Evolutionary conservation across 345 rosid genomes (phyloP).

Genomic region (Salix exigua): DNA sequence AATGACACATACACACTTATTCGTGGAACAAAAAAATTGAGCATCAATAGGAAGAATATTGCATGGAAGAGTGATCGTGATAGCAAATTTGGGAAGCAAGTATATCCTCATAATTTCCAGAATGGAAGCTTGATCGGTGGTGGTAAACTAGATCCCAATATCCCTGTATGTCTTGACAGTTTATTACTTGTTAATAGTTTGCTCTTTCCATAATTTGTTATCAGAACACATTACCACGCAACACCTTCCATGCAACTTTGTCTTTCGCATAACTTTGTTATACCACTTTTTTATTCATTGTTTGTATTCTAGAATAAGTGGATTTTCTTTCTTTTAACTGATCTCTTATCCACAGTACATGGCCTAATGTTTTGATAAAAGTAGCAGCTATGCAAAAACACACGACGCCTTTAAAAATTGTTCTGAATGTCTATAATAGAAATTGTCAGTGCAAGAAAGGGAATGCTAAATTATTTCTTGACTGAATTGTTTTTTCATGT

Average conservation of each 20-base stretch:
- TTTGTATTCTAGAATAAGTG: background rate
- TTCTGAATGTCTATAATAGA: background rate
- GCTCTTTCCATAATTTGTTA: background rate
- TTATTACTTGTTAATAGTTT: background rate
- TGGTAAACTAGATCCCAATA: conserved; percentile 51
- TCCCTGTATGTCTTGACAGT: conserved; percentile 48
- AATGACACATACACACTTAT: conserved; percentile 63
- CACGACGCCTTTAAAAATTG: background rate
- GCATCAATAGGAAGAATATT: conserved; percentile 55
- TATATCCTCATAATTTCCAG: conserved; percentile 73
- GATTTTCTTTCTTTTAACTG: background rate
- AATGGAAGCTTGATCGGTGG: conserved; percentile 75
- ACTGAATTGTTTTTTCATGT: background rate
- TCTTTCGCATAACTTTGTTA: background rate
- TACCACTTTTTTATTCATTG: background rate
- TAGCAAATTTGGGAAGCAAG: conserved; percentile 73
- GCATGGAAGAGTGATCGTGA: conserved; percentile 83
- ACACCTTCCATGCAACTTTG: background rate
- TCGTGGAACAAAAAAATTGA: conserved; percentile 41
- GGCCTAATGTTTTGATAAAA: background rate
- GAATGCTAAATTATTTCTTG: background rate
- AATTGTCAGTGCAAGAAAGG: background rate
- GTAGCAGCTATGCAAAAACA: background rate
- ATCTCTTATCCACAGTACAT: background rate
- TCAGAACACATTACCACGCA: background rate